These are phyloP conservation scores for Cyclotella baltica DNA, from an alignment of 108 stramenopile genomes.

Conservation along the genomic window DNA sequence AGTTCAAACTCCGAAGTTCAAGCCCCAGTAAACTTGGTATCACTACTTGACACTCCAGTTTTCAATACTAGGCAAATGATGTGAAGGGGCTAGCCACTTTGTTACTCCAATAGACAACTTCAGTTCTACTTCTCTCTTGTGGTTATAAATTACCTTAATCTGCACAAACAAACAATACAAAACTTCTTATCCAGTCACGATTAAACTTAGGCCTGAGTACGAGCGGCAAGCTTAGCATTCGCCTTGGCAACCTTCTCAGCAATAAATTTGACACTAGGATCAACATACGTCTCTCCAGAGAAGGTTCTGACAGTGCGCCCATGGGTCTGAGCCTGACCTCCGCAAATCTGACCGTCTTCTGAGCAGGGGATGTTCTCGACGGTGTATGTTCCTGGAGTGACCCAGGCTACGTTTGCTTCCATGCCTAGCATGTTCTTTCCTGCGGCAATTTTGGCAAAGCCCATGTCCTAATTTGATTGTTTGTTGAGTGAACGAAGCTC, in stretches of 20 bases:
- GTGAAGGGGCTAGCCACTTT: too few relatives aligned
- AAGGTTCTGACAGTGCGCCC: conserved; percentile 11
- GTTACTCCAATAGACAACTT: too few relatives aligned
- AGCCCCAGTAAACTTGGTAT: too few relatives aligned
- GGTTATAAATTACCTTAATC: too few relatives aligned
- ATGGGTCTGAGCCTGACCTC: conserved; percentile 36
- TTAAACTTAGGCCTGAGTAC: not conserved
- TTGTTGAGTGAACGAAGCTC: too few relatives aligned
- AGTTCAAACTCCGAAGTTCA: not conserved
- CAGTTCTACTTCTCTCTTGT: too few relatives aligned
- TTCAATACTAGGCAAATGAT: too few relatives aligned
- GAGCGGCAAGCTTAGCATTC: conserved; percentile 4
- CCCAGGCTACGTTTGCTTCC: conserved; percentile 83
- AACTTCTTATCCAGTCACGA: not conserved
- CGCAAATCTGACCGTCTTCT: conserved; percentile 67
- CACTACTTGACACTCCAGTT: too few relatives aligned
- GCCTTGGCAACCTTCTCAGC: conserved; percentile 20
- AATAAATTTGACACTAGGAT: conserved; percentile 35
- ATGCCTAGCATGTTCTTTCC: conserved; percentile 86
- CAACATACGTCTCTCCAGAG: conserved; percentile 26
- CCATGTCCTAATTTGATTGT: conserved; percentile 56
- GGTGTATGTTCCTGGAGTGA: conserved; percentile 73
- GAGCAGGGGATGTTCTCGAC: conserved; percentile 58
- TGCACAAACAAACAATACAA: not conserved
- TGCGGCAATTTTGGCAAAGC: conserved; percentile 72